Evolutionary conservation across 345 rosid species (phyloP).

Genomic region (Heritiera littoralis): DNA sequence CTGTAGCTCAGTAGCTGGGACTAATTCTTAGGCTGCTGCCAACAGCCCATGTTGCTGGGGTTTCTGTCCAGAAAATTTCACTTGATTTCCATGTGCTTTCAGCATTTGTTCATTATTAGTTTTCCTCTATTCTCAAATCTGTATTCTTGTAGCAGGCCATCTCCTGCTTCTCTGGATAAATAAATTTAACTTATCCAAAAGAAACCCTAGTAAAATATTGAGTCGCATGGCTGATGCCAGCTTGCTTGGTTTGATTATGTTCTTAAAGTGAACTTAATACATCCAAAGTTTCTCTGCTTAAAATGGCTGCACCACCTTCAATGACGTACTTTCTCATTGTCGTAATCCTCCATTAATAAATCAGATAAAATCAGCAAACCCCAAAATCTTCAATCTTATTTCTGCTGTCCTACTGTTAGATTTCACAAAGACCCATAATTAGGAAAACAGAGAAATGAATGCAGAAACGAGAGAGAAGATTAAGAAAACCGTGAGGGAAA

Average conservation of each 20-base stretch:
- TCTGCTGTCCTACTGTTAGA: neutral
- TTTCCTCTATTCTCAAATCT: too few species aligned
- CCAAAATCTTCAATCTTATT: neutral
- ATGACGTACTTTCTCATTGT: too few species aligned
- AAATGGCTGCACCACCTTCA: neutral
- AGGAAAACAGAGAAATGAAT: slow-evolving; percentile 40
- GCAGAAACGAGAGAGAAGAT: slow-evolving; percentile 50
- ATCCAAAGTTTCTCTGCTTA: neutral
- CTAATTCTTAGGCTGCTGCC: too few species aligned
- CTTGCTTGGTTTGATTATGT: slow-evolving; percentile 37
- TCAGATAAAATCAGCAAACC: neutral
- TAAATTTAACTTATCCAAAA: too few species aligned
- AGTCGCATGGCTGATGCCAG: neutral
- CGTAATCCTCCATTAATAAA: neutral
- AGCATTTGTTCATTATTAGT: too few species aligned
- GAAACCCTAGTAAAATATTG: too few species aligned
- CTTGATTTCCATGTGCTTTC: too few species aligned
- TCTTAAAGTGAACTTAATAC: neutral
- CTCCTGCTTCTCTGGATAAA: too few species aligned
- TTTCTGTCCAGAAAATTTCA: too few species aligned
- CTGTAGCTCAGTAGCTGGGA: neutral
- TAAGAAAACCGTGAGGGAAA: slow-evolving; percentile 52
- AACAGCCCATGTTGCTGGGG: too few species aligned
- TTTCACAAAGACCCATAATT: neutral
- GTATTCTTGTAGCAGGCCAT: too few species aligned